Conservation (phyloP, 345 rosid genomes). For the Physaria fendleri region DNA sequence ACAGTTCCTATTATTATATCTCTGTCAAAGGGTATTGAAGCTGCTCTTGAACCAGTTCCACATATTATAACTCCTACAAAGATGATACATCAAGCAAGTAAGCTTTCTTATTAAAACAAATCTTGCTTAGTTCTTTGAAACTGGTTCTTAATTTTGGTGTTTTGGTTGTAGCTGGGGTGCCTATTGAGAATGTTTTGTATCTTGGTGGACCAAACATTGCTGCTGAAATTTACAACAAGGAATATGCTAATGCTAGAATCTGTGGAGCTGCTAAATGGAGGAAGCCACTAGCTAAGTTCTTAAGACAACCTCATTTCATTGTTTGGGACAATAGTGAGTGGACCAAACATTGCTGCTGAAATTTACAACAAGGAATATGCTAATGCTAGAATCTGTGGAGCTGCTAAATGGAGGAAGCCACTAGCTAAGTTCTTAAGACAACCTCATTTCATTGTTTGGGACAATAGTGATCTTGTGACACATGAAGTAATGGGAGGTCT, state of each 20-base stretch:
- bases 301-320: conserved; percentile 84
- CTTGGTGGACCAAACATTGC: conserved; percentile 99
- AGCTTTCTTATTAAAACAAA: conserved; percentile 20
- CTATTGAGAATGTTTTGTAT: conserved; percentile 70
- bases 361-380: conserved; percentile 93
- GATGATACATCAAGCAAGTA: conserved; percentile 88
- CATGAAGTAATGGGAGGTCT: conserved; percentile 99
- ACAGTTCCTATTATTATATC: conserved; percentile 71
- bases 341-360: conserved; percentile 95
- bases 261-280: conserved; percentile 97
- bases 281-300: conserved; percentile 75
- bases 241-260: conserved; percentile 95
- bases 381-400: conserved; percentile 96
- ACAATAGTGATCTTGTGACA: conserved; percentile 91
- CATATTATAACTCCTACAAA: conserved; percentile 89
- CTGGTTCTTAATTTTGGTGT: background rate
- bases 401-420: conserved; percentile 89
- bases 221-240: conserved; percentile 84
- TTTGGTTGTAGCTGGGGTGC: conserved; percentile 67
- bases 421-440: conserved; percentile 84
- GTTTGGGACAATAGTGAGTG: conserved; percentile 99
- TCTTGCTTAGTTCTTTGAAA: background rate
- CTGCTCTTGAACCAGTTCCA: conserved; percentile 71
- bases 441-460: conserved; percentile 93
- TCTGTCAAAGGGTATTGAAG: conserved; percentile 87